A percentile compares a stretch with the other conserved stretches of the same genome.
These are phyloP conservation scores for Fusarium sp. DNA, from an alignment of 2,329 filamentous ascomycete species.

Conservation along the genomic window DNA sequence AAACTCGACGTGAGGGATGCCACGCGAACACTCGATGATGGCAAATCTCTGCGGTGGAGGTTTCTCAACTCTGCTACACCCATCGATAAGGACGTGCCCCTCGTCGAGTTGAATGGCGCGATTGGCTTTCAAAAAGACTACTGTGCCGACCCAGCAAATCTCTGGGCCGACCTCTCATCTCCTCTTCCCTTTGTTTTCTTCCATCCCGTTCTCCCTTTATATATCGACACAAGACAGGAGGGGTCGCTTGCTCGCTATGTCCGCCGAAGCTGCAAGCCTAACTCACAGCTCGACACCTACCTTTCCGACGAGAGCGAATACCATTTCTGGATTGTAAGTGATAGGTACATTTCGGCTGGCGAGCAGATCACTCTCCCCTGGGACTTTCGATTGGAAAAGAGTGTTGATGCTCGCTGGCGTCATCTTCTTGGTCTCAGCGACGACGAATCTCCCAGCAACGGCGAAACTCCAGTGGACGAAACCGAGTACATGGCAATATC, in stretches of 20 bases:
- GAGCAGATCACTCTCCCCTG: constrained; percentile 74
- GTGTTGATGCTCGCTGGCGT: constrained; percentile 64
- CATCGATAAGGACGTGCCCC: constrained; percentile 68
- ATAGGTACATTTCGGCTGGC: constrained; percentile 75
- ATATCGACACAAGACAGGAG: constrained; percentile 90
- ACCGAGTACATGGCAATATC: constrained; percentile 70
- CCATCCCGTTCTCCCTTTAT: constrained; percentile 87
- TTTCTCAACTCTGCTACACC: constrained; percentile 65
- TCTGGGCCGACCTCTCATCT: constrained; percentile 74
- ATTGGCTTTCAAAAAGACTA: constrained; percentile 81
- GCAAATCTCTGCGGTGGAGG: constrained; percentile 73
- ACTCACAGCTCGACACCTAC: constrained; percentile 88
- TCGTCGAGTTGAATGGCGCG: constrained; percentile 81
- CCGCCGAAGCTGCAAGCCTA: constrained; percentile 91
- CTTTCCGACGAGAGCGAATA: constrained; percentile 83
- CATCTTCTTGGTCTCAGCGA: constrained; percentile 72
- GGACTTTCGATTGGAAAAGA: constrained; percentile 75
- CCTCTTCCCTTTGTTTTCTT: constrained; percentile 85
- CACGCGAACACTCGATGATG: constrained; percentile 49
- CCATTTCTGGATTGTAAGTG: constrained; percentile 93
- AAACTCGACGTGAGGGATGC: constrained; percentile 64
- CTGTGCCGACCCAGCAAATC: constrained; percentile 72
- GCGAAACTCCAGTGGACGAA: constrained; percentile 68
- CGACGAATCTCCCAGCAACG: constrained; percentile 62
- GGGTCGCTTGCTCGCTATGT: constrained; percentile 89